A percentile compares a stretch with the other conserved stretches of the same genome.
phyloP scores from a whole-genome alignment of 1,139 yeast species.

The Meyerozyma carpophila region DNA sequence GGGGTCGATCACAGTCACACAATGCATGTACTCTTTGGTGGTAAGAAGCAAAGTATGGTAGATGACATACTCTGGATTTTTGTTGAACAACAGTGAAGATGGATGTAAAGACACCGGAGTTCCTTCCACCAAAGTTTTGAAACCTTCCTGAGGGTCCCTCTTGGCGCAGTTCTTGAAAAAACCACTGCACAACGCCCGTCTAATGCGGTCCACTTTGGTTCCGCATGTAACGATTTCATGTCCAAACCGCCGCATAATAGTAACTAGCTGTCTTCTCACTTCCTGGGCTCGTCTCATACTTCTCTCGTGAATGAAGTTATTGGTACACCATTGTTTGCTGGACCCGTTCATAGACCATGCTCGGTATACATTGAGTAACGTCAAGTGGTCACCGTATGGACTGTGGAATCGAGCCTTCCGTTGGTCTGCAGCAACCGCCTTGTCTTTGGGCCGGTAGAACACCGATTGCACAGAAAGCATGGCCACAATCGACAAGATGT shows the following conservation, averaged over 20 bases:
- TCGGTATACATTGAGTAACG: slow-evolving; percentile 73
- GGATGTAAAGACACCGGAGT: slow-evolving; percentile 88
- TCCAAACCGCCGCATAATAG: slow-evolving; percentile 54
- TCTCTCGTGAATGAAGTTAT: slow-evolving; percentile 77
- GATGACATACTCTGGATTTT: slow-evolving; percentile 71
- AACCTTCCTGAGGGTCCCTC: slow-evolving; percentile 63
- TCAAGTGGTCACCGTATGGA: slow-evolving; percentile 81
- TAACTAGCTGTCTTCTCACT: slow-evolving; percentile 64
- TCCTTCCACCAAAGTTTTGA: slow-evolving; percentile 69
- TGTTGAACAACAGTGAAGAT: slow-evolving; percentile 72
- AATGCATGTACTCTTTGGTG: slow-evolving; percentile 87
- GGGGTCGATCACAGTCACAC: slow-evolving; percentile 76
- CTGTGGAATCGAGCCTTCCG: slow-evolving; percentile 71
- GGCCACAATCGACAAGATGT: slow-evolving; percentile 77
- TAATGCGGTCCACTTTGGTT: slow-evolving; percentile 52
- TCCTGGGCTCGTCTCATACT: slow-evolving; percentile 74
- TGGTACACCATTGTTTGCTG: slow-evolving; percentile 73
- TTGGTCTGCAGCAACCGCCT: slow-evolving; percentile 69
- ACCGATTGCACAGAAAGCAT: slow-evolving; percentile 88
- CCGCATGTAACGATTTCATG: slow-evolving; percentile 58
- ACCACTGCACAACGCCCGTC: slow-evolving; percentile 79
- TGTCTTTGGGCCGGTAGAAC: slow-evolving; percentile 79
- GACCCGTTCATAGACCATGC: slow-evolving; percentile 66
- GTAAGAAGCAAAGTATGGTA: slow-evolving; percentile 83
- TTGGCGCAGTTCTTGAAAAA: slow-evolving; percentile 83